A percentile compares a stretch with the other conserved stretches of the same genome.
Conservation (phyloP, 495 filamentous ascomycete genomes). For the Tetracladium marchalianum region DNA sequence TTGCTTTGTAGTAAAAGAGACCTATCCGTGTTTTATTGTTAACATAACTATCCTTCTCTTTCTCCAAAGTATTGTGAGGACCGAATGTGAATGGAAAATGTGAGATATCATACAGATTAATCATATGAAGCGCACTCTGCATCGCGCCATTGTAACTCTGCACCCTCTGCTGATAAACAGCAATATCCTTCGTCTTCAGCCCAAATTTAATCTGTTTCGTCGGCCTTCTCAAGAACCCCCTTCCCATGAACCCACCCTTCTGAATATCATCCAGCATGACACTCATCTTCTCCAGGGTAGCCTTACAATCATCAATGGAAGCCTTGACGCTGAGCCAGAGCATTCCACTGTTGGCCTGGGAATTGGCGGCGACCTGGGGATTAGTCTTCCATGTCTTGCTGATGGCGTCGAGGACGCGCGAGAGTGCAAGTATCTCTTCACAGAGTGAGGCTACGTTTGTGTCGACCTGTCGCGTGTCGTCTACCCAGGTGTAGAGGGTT, state of each 20-base stretch:
- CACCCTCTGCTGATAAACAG: background rate
- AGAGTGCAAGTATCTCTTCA: background rate
- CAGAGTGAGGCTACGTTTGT: background rate
- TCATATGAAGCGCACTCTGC: background rate
- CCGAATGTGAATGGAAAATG: too few relatives aligned
- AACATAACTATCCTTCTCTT: too few relatives aligned
- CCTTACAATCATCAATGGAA: background rate
- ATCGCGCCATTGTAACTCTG: background rate
- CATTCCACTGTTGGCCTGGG: background rate
- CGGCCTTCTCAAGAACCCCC: background rate
- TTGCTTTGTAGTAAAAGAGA: too few relatives aligned
- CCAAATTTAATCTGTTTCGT: background rate
- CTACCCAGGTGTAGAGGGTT: conserved; percentile 1
- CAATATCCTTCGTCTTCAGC: conserved; percentile 1
- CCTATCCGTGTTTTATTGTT: too few relatives aligned
- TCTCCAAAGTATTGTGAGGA: too few relatives aligned
- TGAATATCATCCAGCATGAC: background rate
- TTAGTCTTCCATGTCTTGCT: background rate
- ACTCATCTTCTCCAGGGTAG: background rate
- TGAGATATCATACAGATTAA: background rate
- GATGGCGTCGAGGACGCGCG: background rate
- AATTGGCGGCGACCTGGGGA: background rate
- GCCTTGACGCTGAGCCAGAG: background rate
- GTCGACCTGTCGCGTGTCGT: background rate
- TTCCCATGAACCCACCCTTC: background rate